These are phyloP conservation scores for Chimonanthus praecox DNA, from an alignment of 164 flowering plant species.

Conservation along the genomic window DNA sequence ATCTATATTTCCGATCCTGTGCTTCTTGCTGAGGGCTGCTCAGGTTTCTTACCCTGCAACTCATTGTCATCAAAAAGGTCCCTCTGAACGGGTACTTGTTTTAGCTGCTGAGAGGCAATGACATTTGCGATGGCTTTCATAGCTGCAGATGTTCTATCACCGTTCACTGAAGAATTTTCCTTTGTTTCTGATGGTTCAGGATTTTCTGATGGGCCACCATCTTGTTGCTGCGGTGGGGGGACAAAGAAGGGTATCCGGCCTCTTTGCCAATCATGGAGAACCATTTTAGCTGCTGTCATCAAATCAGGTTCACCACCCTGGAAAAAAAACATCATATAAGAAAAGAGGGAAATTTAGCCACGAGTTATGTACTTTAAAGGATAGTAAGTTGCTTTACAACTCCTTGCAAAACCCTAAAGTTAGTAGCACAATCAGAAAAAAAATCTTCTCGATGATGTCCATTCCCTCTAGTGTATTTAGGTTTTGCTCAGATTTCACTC, in stretches of 20 bases:
- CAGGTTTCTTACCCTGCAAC: constrained; percentile 20
- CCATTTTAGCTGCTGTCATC: constrained; percentile 89
- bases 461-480: too few relatives aligned
- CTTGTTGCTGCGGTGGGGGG: constrained; percentile 77
- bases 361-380: too few relatives aligned
- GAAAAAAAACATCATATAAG: background rate
- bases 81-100: constrained; percentile 62
- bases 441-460: too few relatives aligned
- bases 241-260: constrained; percentile 92
- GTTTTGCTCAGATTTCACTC: too few relatives aligned
- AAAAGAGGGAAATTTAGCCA: background rate
- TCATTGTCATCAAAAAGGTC: constrained; percentile 64
- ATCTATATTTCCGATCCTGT: background rate
- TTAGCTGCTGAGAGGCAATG: constrained; percentile 66
- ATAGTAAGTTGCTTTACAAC: too few relatives aligned
- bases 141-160: constrained; percentile 51
- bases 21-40: constrained; percentile 6
- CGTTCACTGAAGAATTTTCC: constrained; percentile 29
- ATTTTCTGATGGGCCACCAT: constrained; percentile 29
- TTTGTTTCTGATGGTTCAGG: constrained; percentile 21
- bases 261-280: constrained; percentile 97
- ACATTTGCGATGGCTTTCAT: constrained; percentile 70
- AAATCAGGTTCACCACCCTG: constrained; percentile 98
- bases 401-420: too few relatives aligned
- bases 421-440: too few relatives aligned